A percentile compares a stretch with the other conserved stretches of the same genome.
Evolutionary conservation across 2,329 filamentous ascomycete species (phyloP).

Genomic region (Fusarium goolgardi): DNA sequence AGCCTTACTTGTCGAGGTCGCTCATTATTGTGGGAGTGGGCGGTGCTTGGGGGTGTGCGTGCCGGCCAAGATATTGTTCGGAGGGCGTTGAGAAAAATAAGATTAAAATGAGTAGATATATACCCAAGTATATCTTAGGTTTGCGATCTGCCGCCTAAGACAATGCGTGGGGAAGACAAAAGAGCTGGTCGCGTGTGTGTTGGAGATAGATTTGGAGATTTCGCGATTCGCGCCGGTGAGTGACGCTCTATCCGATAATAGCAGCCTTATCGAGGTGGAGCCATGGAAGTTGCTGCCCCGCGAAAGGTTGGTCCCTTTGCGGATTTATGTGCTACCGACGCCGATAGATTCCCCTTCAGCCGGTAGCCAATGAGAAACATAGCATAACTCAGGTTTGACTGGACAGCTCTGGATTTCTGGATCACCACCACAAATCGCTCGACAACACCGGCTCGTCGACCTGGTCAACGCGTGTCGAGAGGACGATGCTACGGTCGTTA

Average conservation of each 20-base stretch:
- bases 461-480: conserved; percentile 37
- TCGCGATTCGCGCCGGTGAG: conserved; percentile 30
- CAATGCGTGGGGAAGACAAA: conserved; percentile 5
- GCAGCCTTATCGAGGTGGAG: conserved; percentile 11
- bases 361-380: conserved; percentile 42
- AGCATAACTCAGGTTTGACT: conserved; percentile 38
- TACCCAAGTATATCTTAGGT: not conserved
- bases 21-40: conserved; percentile 71
- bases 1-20: conserved; percentile 85
- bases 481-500: conserved; percentile 44
- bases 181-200: conserved; percentile 20
- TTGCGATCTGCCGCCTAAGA: not conserved
- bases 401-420: conserved; percentile 42
- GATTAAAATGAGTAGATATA: conserved; percentile 46
- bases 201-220: conserved; percentile 35
- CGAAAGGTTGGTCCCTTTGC: conserved; percentile 3
- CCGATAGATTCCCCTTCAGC: conserved; percentile 18
- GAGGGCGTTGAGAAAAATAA: conserved; percentile 10
- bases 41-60: conserved; percentile 42
- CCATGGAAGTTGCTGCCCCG: conserved; percentile 15
- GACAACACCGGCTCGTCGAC: conserved; percentile 42
- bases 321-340: conserved; percentile 33
- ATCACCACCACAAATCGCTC: conserved; percentile 47
- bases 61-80: conserved; percentile 30
- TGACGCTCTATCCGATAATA: conserved; percentile 20